Conservation (phyloP, 1,284 basidiomycete genomes). For the Papiliotrema laurentii region DNA sequence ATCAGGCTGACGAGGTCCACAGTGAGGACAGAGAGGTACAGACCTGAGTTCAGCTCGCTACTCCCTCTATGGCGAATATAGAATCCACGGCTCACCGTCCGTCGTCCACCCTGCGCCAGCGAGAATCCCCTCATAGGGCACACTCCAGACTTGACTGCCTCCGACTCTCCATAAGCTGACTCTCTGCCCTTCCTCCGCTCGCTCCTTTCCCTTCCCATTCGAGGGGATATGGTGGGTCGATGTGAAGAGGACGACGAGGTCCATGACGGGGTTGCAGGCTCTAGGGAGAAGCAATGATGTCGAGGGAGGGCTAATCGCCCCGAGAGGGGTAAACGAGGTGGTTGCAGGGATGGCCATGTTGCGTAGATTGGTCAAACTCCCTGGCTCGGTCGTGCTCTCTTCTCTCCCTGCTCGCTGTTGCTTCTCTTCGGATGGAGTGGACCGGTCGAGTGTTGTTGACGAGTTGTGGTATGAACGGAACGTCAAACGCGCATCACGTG, state of each 20-base stretch:
- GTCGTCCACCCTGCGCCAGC: conserved; percentile 38
- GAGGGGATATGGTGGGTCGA: background rate
- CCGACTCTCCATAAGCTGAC: conserved; percentile 35
- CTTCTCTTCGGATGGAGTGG: too few species aligned
- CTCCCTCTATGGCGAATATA: background rate
- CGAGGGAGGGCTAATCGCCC: conserved; percentile 18
- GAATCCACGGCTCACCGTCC: conserved; percentile 26
- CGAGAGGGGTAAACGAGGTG: conserved; percentile 31
- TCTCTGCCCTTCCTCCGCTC: conserved; percentile 11
- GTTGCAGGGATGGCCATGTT: conserved; percentile 13
- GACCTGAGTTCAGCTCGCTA: conserved; percentile 16
- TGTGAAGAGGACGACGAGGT: conserved; percentile 34
- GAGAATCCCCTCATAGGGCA: conserved; percentile 22
- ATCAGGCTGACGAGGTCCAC: conserved; percentile 1
- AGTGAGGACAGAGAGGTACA: conserved; percentile 28
- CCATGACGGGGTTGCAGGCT: conserved; percentile 43
- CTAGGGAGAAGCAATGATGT: conserved; percentile 31
- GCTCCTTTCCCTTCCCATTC: conserved; percentile 20
- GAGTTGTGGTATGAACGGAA: too few species aligned
- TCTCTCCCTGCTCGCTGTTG: too few species aligned
- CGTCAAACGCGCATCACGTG: too few species aligned
- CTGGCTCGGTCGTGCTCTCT: too few species aligned
- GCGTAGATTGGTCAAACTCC: too few species aligned
- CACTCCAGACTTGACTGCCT: conserved; percentile 41
- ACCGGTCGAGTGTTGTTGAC: too few species aligned